These are phyloP conservation scores for Taphrina populina DNA, from an alignment of 1,139 yeast genomes.

Conservation along the genomic window DNA sequence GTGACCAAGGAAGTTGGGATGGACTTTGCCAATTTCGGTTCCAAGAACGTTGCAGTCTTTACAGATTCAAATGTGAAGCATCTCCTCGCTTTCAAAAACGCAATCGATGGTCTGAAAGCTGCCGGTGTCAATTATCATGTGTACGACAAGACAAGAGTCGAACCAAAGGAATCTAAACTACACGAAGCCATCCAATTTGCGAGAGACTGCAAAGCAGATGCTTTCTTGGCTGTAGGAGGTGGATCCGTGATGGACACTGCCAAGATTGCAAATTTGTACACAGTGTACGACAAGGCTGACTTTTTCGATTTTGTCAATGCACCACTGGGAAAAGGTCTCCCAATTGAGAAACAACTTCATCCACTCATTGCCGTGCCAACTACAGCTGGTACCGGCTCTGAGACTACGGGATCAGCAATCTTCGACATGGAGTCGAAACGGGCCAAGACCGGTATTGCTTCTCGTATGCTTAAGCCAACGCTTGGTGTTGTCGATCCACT, in stretches of 20 bases:
- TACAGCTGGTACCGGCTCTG: constrained; percentile 50
- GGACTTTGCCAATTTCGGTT: constrained; percentile 47
- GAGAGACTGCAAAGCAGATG: constrained; percentile 45
- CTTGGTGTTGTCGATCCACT: constrained; percentile 50
- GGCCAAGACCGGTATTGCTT: constrained; percentile 49
- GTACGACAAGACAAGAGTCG: constrained; percentile 47
- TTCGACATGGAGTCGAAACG: constrained; percentile 45
- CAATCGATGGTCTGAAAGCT: constrained; percentile 46
- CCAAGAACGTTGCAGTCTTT: constrained; percentile 45
- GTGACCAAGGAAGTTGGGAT: constrained; percentile 48
- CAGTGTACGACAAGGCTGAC: constrained; percentile 47
- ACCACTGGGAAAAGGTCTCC: constrained; percentile 49
- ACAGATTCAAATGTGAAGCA: constrained; percentile 44
- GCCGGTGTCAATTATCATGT: constrained; percentile 47
- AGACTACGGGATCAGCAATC: constrained; percentile 40
- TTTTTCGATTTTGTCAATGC: constrained; percentile 49
- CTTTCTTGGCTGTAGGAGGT: constrained; percentile 50
- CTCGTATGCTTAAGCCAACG: constrained; percentile 47
- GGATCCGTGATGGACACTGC: constrained; percentile 51
- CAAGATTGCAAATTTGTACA: constrained; percentile 48
- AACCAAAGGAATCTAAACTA: constrained; percentile 47
- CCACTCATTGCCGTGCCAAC: constrained; percentile 53
- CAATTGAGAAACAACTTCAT: constrained; percentile 44
- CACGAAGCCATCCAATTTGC: constrained; percentile 48
- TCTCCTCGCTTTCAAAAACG: constrained; percentile 44